These are phyloP conservation scores for Sporisorium scitamineum DNA, from an alignment of 1,284 basidiomycete genomes.

Conservation along the genomic window DNA sequence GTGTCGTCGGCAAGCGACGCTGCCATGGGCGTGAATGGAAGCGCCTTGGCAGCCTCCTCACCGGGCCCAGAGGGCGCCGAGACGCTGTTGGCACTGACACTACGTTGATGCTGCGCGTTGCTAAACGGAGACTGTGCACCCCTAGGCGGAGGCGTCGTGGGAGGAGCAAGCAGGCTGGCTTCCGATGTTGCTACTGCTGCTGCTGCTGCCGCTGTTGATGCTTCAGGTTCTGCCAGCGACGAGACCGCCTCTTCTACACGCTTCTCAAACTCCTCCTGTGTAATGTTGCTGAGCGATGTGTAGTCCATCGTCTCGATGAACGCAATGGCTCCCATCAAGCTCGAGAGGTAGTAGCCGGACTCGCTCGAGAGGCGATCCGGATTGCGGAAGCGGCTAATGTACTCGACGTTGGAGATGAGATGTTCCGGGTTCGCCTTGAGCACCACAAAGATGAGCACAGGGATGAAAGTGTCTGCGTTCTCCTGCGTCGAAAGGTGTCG, in stretches of 20 bases:
- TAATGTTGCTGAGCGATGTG: conserved; percentile 88
- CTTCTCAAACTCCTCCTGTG: conserved; percentile 89
- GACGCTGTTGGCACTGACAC: conserved; percentile 43
- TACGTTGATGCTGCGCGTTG: conserved; percentile 34
- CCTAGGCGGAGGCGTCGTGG: conserved; percentile 32
- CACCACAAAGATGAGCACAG: conserved; percentile 93
- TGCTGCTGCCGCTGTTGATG: conserved; percentile 1
- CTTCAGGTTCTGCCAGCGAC: conserved; percentile 38
- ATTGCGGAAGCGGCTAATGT: conserved; percentile 94
- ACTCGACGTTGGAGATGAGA: conserved; percentile 88
- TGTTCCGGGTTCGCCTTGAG: conserved; percentile 92
- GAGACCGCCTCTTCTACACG: conserved; percentile 55
- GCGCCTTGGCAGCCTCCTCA: conserved; percentile 54
- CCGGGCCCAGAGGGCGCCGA: conserved; percentile 45
- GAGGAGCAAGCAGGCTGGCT: conserved; percentile 14
- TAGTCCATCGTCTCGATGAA: conserved; percentile 99
- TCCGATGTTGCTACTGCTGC: conserved; percentile 6
- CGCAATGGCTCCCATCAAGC: conserved; percentile 81
- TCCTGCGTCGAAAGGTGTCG: conserved; percentile 76
- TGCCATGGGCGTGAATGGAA: conserved; percentile 50
- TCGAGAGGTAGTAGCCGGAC: conserved; percentile 96
- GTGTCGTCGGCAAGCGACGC: conserved; percentile 66
- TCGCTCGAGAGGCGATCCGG: conserved; percentile 91
- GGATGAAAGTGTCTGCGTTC: conserved; percentile 86
- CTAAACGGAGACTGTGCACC: conserved; percentile 18